A percentile compares a stretch with the other conserved stretches of the same genome.
phyloP scores from a whole-genome alignment of 352 stramenopile genomes.

The Blastocystis sp. region DNA sequence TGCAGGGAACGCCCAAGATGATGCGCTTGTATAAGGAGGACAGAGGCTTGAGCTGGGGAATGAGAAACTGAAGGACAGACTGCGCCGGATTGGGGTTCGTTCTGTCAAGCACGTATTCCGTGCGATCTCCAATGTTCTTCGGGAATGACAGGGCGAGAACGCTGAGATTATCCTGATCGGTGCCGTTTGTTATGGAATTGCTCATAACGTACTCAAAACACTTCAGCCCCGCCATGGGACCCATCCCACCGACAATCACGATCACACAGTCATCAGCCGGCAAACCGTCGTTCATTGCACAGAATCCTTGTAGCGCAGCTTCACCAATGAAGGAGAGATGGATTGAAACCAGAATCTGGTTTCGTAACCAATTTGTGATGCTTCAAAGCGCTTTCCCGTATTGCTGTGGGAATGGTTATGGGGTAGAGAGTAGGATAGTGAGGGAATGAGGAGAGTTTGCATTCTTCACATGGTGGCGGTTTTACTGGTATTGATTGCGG shows the following conservation, averaged over 20 bases:
- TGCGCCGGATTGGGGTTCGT: conserved; percentile 17
- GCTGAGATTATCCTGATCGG: conserved; percentile 60
- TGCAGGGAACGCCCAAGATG: conserved; percentile 31
- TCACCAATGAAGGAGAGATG: background rate
- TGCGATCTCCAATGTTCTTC: background rate
- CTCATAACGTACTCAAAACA: conserved; percentile 45
- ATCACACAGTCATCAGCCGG: conserved; percentile 13
- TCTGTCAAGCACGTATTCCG: conserved; percentile 18
- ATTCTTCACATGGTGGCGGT: too few species aligned
- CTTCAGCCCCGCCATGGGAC: conserved; percentile 45
- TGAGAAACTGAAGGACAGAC: conserved; percentile 44
- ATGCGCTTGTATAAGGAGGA: conserved; percentile 16
- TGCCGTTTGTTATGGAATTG: conserved; percentile 44
- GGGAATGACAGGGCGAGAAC: conserved; percentile 28
- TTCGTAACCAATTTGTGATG: background rate
- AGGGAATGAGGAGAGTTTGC: too few species aligned
- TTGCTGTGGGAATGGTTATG: background rate
- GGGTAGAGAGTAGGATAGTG: background rate
- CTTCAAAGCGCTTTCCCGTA: background rate
- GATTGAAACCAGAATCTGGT: background rate
- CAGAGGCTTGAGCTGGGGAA: conserved; percentile 18
- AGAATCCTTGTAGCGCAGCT: background rate
- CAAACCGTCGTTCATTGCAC: background rate
- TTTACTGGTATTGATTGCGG: too few species aligned
- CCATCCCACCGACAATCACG: conserved; percentile 60